A percentile compares a stretch with the other conserved stretches of the same genome.
These are phyloP conservation scores for Ophiostoma sp. DNA, from an alignment of 2,329 filamentous ascomycete genomes.

Conservation along the genomic window DNA sequence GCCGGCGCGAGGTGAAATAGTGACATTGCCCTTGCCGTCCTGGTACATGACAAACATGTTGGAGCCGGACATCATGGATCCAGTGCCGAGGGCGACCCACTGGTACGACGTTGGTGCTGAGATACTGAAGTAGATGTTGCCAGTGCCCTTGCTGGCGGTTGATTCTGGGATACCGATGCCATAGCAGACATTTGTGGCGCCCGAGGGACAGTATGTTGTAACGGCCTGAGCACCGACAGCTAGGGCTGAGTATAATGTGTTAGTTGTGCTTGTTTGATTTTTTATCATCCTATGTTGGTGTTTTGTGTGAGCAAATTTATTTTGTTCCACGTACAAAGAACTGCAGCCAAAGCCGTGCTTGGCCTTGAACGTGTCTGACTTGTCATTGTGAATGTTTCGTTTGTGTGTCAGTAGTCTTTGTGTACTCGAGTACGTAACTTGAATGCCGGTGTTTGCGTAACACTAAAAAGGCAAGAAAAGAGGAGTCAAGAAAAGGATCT, in stretches of 20 bases:
- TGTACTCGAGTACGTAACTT: not conserved
- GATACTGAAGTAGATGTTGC: slow-evolving; percentile 63
- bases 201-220: slow-evolving; percentile 42
- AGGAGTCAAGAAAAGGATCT: not conserved
- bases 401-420: not conserved
- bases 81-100: slow-evolving; percentile 62
- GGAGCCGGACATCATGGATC: slow-evolving; percentile 54
- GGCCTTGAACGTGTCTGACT: not conserved
- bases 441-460: not conserved
- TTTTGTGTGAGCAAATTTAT: not conserved
- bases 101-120: slow-evolving; percentile 52
- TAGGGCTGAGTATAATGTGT: slow-evolving; percentile 18
- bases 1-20: slow-evolving; percentile 58
- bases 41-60: slow-evolving; percentile 66
- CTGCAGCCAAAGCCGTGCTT: not conserved
- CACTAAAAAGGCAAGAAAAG: not conserved
- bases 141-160: slow-evolving; percentile 49
- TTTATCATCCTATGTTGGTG: not conserved
- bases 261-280: not conserved
- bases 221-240: slow-evolving; percentile 16
- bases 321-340: slow-evolving; percentile 13
- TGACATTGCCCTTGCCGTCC: slow-evolving; percentile 59
- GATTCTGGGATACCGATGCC: slow-evolving; percentile 55
- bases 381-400: slow-evolving; percentile 6
- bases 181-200: slow-evolving; percentile 51